These are phyloP conservation scores for Graphilbum fragrans DNA, from an alignment of 2,329 filamentous ascomycete species.

Conservation along the genomic window DNA sequence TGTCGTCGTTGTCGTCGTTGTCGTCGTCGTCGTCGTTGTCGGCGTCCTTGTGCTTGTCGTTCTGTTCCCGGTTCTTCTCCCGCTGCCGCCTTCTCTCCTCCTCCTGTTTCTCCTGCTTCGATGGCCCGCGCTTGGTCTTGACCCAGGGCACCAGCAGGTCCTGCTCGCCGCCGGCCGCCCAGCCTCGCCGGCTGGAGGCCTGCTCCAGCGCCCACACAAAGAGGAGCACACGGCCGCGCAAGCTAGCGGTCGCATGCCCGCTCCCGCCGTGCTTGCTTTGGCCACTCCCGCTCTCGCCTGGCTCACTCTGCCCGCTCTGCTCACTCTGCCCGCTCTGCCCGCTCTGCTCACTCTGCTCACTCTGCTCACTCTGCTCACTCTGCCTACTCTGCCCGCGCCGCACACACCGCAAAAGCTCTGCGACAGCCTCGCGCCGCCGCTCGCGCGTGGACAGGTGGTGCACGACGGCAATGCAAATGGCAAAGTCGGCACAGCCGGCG, in stretches of 20 bases:
- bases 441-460: constrained; percentile 78
- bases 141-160: constrained; percentile 97
- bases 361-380: too few relatives aligned
- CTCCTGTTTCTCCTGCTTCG: constrained; percentile 3
- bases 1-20: not conserved
- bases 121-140: constrained; percentile 9
- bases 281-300: not conserved
- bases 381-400: constrained; percentile 13
- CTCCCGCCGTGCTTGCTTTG: not conserved
- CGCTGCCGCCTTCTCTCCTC: constrained; percentile 2
- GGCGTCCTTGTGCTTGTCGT: not conserved
- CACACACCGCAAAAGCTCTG: constrained; percentile 57
- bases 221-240: constrained; percentile 55
- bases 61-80: not conserved
- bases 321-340: too few relatives aligned
- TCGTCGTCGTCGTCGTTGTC: not conserved
- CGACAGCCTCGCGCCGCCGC: constrained; percentile 61
- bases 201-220: constrained; percentile 98
- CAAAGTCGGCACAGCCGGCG: constrained; percentile 54
- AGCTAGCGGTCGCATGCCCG: not conserved
- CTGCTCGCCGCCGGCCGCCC: constrained; percentile 73
- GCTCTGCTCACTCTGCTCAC: too few relatives aligned
- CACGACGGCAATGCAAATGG: constrained; percentile 84
- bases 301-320: too few relatives aligned
- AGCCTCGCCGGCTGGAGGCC: constrained; percentile 71